A percentile compares a stretch with the other conserved stretches of the same genome.
Evolutionary conservation across 371 early-diverging fungal species (phyloP).

Genomic region (Mortierella sp.): DNA sequence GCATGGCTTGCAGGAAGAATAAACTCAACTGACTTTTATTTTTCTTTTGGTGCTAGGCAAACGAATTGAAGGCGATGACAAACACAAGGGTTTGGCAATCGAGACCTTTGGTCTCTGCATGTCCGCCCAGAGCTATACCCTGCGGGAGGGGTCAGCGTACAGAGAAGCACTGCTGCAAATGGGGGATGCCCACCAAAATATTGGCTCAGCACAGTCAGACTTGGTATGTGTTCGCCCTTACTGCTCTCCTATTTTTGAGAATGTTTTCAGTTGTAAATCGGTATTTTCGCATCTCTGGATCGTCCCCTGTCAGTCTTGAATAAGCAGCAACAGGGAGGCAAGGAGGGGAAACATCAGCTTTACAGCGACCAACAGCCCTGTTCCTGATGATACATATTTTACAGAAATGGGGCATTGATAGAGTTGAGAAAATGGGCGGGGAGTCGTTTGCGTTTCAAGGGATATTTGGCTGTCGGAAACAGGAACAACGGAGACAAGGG

Average conservation of each 20-base stretch:
- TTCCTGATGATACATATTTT: too few relatives aligned
- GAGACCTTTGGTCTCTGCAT: conserved; percentile 71
- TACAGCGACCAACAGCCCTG: too few relatives aligned
- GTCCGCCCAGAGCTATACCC: conserved; percentile 63
- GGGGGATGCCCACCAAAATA: conserved; percentile 70
- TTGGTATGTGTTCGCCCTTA: too few relatives aligned
- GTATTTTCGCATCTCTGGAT: too few relatives aligned
- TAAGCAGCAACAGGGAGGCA: too few relatives aligned
- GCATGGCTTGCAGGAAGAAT: too few relatives aligned
- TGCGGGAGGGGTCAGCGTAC: conserved; percentile 66
- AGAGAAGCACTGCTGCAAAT: conserved; percentile 56
- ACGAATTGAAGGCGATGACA: conserved; percentile 68
- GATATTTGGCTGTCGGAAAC: background rate
- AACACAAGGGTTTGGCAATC: conserved; percentile 64
- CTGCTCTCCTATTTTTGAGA: too few relatives aligned
- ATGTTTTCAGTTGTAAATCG: too few relatives aligned
- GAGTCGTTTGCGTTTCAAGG: conserved; percentile 5
- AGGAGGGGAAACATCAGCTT: too few relatives aligned
- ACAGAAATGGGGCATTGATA: too few relatives aligned
- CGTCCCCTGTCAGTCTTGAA: conserved; percentile 40
- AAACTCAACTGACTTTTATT: too few relatives aligned
- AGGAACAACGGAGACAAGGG: background rate
- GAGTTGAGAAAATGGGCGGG: background rate
- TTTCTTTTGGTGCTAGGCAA: too few relatives aligned
- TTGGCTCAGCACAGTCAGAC: conserved; percentile 70